These are phyloP conservation scores for Pseudopithomyces maydicus DNA, from an alignment of 2,329 filamentous ascomycete species.

Conservation along the genomic window DNA sequence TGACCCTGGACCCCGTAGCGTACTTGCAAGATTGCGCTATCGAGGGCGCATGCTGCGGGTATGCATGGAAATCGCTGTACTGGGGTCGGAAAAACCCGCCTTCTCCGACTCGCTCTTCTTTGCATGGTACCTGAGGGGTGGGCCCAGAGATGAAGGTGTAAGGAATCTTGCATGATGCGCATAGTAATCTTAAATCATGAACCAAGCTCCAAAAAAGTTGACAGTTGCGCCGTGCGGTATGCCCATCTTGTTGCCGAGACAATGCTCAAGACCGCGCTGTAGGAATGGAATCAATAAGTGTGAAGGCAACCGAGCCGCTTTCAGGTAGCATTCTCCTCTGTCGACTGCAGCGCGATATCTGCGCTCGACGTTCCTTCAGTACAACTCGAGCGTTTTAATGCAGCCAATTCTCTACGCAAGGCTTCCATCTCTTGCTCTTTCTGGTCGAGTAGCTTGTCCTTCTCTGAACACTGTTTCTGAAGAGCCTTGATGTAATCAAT, in stretches of 20 bases:
- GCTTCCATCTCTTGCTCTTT: constrained; percentile 66
- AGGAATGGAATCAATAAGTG: not conserved
- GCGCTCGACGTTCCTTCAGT: constrained; percentile 7
- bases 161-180: constrained; percentile 1
- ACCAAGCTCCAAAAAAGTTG: not conserved
- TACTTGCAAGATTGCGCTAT: not conserved
- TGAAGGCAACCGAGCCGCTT: not conserved
- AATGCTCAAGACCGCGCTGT: not conserved
- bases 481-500: constrained; percentile 93
- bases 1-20: not conserved
- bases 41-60: not conserved
- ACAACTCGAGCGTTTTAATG: constrained; percentile 28
- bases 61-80: constrained; percentile 2
- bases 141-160: not conserved
- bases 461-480: constrained; percentile 72
- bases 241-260: not conserved
- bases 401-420: constrained; percentile 57
- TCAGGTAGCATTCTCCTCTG: constrained; percentile 6
- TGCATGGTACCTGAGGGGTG: not conserved
- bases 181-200: not conserved
- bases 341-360: constrained; percentile 2
- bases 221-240: not conserved
- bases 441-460: constrained; percentile 66
- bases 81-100: not conserved
- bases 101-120: not conserved